Evolutionary conservation across 352 stramenopile species (phyloP).

Genomic region (Globisporangium iwayamae): DNA sequence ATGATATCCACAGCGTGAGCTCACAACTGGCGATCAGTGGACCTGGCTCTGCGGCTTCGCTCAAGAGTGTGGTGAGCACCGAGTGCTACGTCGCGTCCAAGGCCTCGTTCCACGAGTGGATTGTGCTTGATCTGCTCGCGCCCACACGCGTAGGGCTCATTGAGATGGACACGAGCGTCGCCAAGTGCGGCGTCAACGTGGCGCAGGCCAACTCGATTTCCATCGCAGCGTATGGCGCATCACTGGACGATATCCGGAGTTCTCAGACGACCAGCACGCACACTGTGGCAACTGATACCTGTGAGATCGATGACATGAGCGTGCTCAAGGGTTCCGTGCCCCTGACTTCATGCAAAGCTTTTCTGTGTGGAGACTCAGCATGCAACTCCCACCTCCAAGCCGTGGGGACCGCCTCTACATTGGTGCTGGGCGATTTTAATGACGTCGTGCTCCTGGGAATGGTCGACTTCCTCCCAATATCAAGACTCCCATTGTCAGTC

Average conservation of each 20-base stretch:
- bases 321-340: neutral
- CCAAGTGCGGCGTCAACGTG: slow-evolving; percentile 34
- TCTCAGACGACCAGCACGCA: slow-evolving; percentile 15
- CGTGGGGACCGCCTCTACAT: slow-evolving; percentile 11
- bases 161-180: slow-evolving; percentile 41
- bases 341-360: slow-evolving; percentile 19
- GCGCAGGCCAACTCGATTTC: slow-evolving; percentile 33
- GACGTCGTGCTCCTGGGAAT: slow-evolving; percentile 47
- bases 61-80: slow-evolving; percentile 21
- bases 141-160: slow-evolving; percentile 47
- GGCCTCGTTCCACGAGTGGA: slow-evolving; percentile 59
- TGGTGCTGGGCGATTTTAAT: slow-evolving; percentile 52
- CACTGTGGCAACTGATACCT: slow-evolving; percentile 10
- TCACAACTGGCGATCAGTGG: slow-evolving; percentile 37
- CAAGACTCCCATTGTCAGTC: slow-evolving; percentile 39
- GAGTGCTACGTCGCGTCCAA: slow-evolving; percentile 43
- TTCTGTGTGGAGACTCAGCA: slow-evolving; percentile 25
- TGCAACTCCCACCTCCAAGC: slow-evolving; percentile 26
- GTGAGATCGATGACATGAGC: slow-evolving; percentile 26
- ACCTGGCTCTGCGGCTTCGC: slow-evolving; percentile 31
- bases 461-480: slow-evolving; percentile 30
- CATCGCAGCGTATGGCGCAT: slow-evolving; percentile 36
- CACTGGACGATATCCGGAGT: slow-evolving; percentile 30
- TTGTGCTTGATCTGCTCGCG: slow-evolving; percentile 48
- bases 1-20: slow-evolving; percentile 62